Percentiles rank a stretch among this genome's conserved stretches.
These are phyloP conservation scores for Helminthosporium solani DNA, from an alignment of 2,329 filamentous ascomycete genomes.

Conservation along the genomic window DNA sequence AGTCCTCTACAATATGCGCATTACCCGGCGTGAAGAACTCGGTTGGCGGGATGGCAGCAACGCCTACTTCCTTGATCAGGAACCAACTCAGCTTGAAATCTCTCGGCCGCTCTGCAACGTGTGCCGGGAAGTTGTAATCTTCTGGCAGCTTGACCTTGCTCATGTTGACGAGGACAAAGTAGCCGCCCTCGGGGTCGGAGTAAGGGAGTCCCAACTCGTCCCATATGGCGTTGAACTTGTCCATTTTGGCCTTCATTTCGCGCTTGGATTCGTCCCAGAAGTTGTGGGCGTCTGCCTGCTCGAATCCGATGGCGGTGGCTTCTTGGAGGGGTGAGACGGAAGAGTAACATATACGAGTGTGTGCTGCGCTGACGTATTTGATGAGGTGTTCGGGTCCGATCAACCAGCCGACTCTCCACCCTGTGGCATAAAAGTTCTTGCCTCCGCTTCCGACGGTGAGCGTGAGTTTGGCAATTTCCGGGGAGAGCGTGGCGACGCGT, in stretches of 20 bases:
- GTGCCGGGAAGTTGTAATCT: constrained; percentile 83
- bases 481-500: constrained; percentile 83
- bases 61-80: constrained; percentile 91
- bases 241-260: constrained; percentile 89
- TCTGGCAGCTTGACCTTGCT: constrained; percentile 79
- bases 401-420: constrained; percentile 94
- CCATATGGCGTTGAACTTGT: constrained; percentile 72
- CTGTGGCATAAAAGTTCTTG: constrained; percentile 98
- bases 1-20: constrained; percentile 84
- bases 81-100: constrained; percentile 98
- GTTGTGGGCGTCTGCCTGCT: constrained; percentile 77
- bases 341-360: constrained; percentile 95
- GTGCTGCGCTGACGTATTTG: constrained; percentile 86
- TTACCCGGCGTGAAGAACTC: constrained; percentile 93
- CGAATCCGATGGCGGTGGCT: constrained; percentile 89
- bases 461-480: constrained; percentile 83
- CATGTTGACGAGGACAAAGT: constrained; percentile 96
- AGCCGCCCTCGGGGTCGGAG: constrained; percentile 92
- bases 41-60: constrained; percentile 92
- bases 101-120: constrained; percentile 80
- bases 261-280: constrained; percentile 84
- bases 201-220: constrained; percentile 59
- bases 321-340: constrained; percentile 93
- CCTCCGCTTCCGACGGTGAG: constrained; percentile 93
- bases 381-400: constrained; percentile 87